Percentiles rank a stretch among this genome's conserved stretches.
Evolutionary conservation across 805 yeast genomes (phyloP).

Genomic region (Starmera caribaea): DNA sequence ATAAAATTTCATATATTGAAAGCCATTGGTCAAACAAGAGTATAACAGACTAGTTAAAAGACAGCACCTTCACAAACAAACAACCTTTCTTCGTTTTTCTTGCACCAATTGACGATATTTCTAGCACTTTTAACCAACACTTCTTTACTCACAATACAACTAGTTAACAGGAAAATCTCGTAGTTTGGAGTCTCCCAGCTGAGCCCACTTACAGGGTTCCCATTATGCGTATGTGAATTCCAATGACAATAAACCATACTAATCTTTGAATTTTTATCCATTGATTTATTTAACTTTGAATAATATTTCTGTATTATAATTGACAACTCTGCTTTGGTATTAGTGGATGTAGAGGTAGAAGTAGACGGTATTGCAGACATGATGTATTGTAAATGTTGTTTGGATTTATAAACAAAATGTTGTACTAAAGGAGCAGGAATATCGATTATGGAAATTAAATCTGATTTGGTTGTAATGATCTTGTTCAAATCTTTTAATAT

Average conservation of each 20-base stretch:
- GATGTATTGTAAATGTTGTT: slow-evolving; percentile 55
- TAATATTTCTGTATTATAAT: slow-evolving; percentile 11
- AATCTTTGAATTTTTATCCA: slow-evolving; percentile 24
- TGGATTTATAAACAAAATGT: slow-evolving; percentile 78
- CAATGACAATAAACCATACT: slow-evolving; percentile 38
- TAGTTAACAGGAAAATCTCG: slow-evolving; percentile 54
- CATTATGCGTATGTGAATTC: slow-evolving; percentile 16
- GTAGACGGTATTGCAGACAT: slow-evolving; percentile 24
- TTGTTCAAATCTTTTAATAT: slow-evolving; percentile 26
- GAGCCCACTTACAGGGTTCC: slow-evolving; percentile 26
- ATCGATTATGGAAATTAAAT: slow-evolving; percentile 36
- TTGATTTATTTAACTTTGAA: slow-evolving; percentile 8
- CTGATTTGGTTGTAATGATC: slow-evolving; percentile 7
- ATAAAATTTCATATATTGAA: too few relatives aligned
- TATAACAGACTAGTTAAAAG: slow-evolving; percentile 26
- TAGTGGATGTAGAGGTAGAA: slow-evolving; percentile 15
- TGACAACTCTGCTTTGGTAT: slow-evolving; percentile 2
- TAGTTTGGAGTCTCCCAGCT: slow-evolving; percentile 51
- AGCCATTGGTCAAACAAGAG: too few relatives aligned
- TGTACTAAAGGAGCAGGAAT: slow-evolving; percentile 50
- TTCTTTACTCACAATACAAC: slow-evolving; percentile 46
- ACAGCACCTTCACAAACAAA: slow-evolving; percentile 70
- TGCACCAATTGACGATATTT: slow-evolving; percentile 67
- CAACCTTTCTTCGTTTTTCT: slow-evolving; percentile 55
- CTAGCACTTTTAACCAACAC: slow-evolving; percentile 53